These are phyloP conservation scores for Suzukiozyma palmioleophila DNA, from an alignment of 1,139 yeast species.

Conservation along the genomic window DNA sequence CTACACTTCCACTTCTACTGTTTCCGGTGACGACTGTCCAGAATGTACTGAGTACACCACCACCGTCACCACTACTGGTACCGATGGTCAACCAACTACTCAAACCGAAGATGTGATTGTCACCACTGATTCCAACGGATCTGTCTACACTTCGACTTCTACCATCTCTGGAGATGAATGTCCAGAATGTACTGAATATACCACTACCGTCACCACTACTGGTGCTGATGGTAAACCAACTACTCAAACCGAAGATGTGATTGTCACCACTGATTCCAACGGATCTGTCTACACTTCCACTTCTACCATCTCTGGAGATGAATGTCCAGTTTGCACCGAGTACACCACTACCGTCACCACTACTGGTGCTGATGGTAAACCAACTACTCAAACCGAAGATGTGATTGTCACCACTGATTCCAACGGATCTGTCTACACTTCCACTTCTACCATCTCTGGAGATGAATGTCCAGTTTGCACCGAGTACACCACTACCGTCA, in stretches of 20 bases:
- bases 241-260: constrained; percentile 1
- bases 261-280: constrained; percentile 1
- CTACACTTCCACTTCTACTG: constrained; percentile 9
- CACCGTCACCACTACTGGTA: constrained; percentile 12
- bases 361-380: constrained; percentile 14
- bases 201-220: constrained; percentile 3
- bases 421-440: constrained; percentile 1
- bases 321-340: constrained; percentile 11
- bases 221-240: background rate
- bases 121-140: constrained; percentile 9
- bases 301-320: constrained; percentile 1
- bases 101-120: constrained; percentile 3
- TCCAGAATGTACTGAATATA: constrained; percentile 7
- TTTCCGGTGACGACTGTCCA: constrained; percentile 6
- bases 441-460: constrained; percentile 2
- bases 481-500: constrained; percentile 14
- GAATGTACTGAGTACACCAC: constrained; percentile 14
- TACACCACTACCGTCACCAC: constrained; percentile 16
- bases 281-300: background rate
- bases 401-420: constrained; percentile 9
- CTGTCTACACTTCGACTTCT: constrained; percentile 7
- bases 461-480: constrained; percentile 10
- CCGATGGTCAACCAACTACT: constrained; percentile 10
- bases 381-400: constrained; percentile 12
- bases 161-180: constrained; percentile 4